These are phyloP conservation scores for Penicillium samsonianum DNA, from an alignment of 495 filamentous ascomycete genomes.

Conservation along the genomic window DNA sequence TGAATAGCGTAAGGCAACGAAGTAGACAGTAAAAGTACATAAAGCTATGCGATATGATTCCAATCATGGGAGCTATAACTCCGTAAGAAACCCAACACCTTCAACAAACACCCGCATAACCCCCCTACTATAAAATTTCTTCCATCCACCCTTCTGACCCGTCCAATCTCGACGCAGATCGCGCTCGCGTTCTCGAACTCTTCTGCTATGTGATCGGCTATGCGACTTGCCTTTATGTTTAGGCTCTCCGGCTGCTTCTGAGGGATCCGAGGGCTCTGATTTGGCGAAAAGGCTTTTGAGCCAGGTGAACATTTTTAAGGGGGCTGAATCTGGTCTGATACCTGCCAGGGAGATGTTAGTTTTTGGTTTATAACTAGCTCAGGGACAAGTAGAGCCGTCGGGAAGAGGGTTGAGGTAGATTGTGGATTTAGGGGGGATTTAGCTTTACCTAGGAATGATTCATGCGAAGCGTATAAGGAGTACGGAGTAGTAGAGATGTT, in stretches of 20 bases:
- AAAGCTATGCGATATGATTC: neutral
- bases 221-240: neutral
- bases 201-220: slow-evolving; percentile 1
- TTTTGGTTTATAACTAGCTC: too few relatives aligned
- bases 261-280: neutral
- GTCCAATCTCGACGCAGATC: slow-evolving; percentile 2
- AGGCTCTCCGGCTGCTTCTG: neutral
- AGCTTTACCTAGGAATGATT: too few relatives aligned
- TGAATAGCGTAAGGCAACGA: neutral
- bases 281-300: neutral
- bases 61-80: neutral
- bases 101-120: neutral
- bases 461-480: too few relatives aligned
- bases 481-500: too few relatives aligned
- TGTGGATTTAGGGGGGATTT: too few relatives aligned
- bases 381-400: too few relatives aligned
- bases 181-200: slow-evolving; percentile 7
- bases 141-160: slow-evolving; percentile 9
- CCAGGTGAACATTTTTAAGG: neutral
- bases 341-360: too few relatives aligned
- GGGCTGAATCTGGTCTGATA: neutral
- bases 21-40: neutral
- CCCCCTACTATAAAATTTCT: neutral
- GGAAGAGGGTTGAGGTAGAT: too few relatives aligned
- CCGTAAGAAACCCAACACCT: neutral